Base-by-base conservation (phyloP, 306 rosid genomes). In the Fragaria iinumae region DNA sequence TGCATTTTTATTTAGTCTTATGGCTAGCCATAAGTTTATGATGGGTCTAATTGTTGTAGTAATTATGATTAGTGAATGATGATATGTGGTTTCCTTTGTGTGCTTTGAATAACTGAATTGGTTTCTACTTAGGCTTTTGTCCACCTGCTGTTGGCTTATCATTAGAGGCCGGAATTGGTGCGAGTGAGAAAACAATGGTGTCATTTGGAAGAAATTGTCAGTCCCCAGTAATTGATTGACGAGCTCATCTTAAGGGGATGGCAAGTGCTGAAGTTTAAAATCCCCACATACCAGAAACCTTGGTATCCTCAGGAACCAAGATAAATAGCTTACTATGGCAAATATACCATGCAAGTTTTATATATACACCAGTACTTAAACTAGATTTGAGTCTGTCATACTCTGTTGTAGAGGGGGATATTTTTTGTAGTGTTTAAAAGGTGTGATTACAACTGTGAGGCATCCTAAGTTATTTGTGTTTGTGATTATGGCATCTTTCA, bases 61-160 rank as follows among this genome's bases (percentile, higher is more conserved):
- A 29, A 29, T 29, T 29, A 29, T 29, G 32, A 29, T 29, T 29
- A 29, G 32, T 29, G 32, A 29, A 29, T 29, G 32, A 29, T 29
- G 32, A 29, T 29, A 29, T 29, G 32, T 29, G 32, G 32, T 29
- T 29, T 29, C 32, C 32, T 29, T 29, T 3, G 32, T 29, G 32
- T 29, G 32, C 32, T 29, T 29, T 29, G 32, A 29, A 29, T 29
- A 29, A 29, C 32, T 29, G 32, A 29, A 29, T 29, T 29, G 32
- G 32, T 29, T 29, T 29, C 32, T 29, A 29, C 32, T 29, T 29
- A 29, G 32, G 32, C 32, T 29, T 29, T 29, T 29, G 32, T 29
- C 32, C 32, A 32, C 86, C 78, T 65, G 63, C 71, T 65, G 63
- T 79, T 57, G 87, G 81, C 39, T 75, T 86, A 57, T 83, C 91